These are phyloP conservation scores for Aspergillus awamori DNA, from an alignment of 2,329 filamentous ascomycete genomes.

Conservation along the genomic window DNA sequence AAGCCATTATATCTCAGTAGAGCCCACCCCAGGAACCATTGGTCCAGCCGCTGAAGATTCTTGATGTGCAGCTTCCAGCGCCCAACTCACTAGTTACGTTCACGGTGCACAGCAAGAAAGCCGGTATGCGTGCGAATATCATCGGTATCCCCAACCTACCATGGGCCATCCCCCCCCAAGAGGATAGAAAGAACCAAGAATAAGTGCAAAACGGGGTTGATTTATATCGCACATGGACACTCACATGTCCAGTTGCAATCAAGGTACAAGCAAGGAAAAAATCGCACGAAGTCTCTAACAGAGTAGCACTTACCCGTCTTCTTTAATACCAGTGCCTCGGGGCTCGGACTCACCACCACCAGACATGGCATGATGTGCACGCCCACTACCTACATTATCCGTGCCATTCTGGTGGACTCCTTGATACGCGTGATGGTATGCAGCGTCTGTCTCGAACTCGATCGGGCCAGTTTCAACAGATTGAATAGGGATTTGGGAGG, in stretches of 20 bases:
- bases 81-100: slow-evolving; percentile 15
- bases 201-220: neutral
- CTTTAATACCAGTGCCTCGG: slow-evolving; percentile 65
- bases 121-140: slow-evolving; percentile 5
- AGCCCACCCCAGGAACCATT: slow-evolving; percentile 17
- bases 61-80: slow-evolving; percentile 16
- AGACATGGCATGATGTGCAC: slow-evolving; percentile 21
- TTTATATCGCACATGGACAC: neutral
- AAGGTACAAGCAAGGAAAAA: slow-evolving; percentile 11
- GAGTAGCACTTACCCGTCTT: slow-evolving; percentile 81
- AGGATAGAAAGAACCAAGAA: neutral
- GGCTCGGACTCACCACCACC: slow-evolving; percentile 36
- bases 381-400: slow-evolving; percentile 30
- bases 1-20: slow-evolving; percentile 13
- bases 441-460: slow-evolving; percentile 26
- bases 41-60: slow-evolving; percentile 9
- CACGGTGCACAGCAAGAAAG: slow-evolving; percentile 8
- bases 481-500: slow-evolving; percentile 39
- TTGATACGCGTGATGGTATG: slow-evolving; percentile 30
- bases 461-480: slow-evolving; percentile 35
- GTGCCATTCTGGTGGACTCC: slow-evolving; percentile 30
- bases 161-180: neutral
- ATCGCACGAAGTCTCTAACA: slow-evolving; percentile 16
- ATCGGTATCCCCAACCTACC: slow-evolving; percentile 17
- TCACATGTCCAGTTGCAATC: neutral